phyloP scores from a whole-genome alignment of 805 yeast genomes.

The Candida morakotiae region DNA sequence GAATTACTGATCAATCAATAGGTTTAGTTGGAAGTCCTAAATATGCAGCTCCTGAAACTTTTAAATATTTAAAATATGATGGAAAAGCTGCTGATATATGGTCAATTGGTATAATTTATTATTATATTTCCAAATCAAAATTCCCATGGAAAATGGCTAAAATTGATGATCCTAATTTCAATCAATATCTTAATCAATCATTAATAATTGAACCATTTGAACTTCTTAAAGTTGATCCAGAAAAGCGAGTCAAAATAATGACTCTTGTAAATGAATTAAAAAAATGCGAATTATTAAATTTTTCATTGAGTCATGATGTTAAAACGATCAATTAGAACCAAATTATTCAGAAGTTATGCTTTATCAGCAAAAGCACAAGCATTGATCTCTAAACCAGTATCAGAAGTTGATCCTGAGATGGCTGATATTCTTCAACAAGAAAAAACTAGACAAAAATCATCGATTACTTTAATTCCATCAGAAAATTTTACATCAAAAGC shows the following conservation, averaged over 20 bases:
- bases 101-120: slow-evolving; percentile 46
- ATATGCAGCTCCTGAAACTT: slow-evolving; percentile 48
- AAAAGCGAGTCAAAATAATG: slow-evolving; percentile 1
- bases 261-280: neutral
- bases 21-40: slow-evolving; percentile 48
- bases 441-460: slow-evolving; percentile 86
- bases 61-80: slow-evolving; percentile 30
- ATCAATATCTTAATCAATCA: slow-evolving; percentile 1
- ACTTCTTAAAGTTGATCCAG: slow-evolving; percentile 5
- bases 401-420: slow-evolving; percentile 76
- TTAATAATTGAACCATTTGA: neutral
- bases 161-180: slow-evolving; percentile 22
- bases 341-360: slow-evolving; percentile 44
- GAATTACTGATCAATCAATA: slow-evolving; percentile 15
- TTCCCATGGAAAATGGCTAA: slow-evolving; percentile 49
- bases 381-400: slow-evolving; percentile 57
- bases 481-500: slow-evolving; percentile 97
- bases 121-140: slow-evolving; percentile 21
- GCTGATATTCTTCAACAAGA: slow-evolving; percentile 72
- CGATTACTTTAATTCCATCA: slow-evolving; percentile 91
- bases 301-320: slow-evolving; percentile 14
- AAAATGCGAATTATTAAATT: neutral
- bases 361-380: slow-evolving; percentile 52
- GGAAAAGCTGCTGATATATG: slow-evolving; percentile 44
- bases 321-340: slow-evolving; percentile 17